Evolutionary conservation across 2,329 filamentous ascomycete genomes (phyloP).

Genomic region (Orbilia oligospora): DNA sequence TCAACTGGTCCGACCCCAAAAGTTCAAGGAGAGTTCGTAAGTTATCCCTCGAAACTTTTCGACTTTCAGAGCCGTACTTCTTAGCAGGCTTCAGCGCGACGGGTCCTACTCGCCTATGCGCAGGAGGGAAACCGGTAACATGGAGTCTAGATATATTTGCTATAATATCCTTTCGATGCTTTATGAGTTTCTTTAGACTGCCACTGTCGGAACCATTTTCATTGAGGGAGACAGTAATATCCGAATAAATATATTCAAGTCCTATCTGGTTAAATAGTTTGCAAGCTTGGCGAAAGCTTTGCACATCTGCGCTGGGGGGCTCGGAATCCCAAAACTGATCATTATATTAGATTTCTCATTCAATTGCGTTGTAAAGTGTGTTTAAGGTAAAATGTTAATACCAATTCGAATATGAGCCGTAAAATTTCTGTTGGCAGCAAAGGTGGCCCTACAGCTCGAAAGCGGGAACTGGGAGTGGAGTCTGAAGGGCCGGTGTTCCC

Average conservation of each 20-base stretch:
- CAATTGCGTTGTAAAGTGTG: no score
- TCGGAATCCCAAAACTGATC: conserved; percentile 14
- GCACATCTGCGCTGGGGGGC: neutral
- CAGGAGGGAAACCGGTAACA: conserved; percentile 15
- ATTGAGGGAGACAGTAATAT: conserved; percentile 26
- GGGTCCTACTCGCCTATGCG: neutral
- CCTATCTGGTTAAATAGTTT: conserved; percentile 41
- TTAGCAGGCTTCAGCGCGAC: neutral
- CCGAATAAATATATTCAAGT: conserved; percentile 12
- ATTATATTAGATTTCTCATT: neutral
- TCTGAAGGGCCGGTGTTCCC: neutral
- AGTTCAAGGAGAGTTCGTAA: conserved; percentile 5
- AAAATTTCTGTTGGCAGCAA: conserved; percentile 40
- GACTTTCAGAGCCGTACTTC: conserved; percentile 16
- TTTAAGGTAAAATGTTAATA: no score
- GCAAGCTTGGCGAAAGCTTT: conserved; percentile 36
- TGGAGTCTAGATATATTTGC: conserved; percentile 9
- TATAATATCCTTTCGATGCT: neutral
- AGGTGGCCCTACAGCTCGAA: neutral
- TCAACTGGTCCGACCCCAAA: conserved; percentile 24
- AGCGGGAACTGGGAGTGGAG: no score
- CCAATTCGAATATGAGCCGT: conserved; percentile 27
- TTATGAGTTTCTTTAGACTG: neutral
- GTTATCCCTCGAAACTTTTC: neutral
- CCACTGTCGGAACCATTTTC: neutral